These are phyloP conservation scores for Mortierella sp. DNA, from an alignment of 371 early-diverging fungal species.

Conservation along the genomic window DNA sequence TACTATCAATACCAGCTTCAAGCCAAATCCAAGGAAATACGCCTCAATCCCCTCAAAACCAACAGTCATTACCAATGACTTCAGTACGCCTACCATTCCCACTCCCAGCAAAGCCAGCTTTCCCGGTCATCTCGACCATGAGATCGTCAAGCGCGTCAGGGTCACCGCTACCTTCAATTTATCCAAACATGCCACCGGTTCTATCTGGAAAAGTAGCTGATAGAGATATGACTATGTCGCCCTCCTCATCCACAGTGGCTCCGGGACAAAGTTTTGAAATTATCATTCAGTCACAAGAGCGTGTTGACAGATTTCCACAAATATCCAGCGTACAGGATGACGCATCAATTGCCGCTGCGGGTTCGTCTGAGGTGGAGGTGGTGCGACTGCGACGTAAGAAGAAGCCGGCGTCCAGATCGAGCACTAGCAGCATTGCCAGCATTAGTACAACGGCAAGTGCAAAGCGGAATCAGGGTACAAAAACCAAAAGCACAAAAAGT, in stretches of 20 bases:
- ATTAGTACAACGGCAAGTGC: conserved; percentile 24
- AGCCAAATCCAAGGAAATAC: not conserved
- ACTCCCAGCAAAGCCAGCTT: conserved; percentile 46
- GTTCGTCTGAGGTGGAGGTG: conserved; percentile 35
- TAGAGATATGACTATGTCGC: not conserved
- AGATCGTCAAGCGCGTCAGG: conserved; percentile 21
- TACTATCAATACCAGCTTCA: not conserved
- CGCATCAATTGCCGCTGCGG: not conserved
- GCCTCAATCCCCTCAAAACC: not conserved
- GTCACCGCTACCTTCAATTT: conserved; percentile 21
- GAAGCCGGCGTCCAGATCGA: conserved; percentile 35
- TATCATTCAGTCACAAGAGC: not conserved
- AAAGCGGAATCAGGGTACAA: conserved; percentile 12
- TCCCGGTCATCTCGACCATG: conserved; percentile 34
- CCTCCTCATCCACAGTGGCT: not conserved
- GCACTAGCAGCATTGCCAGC: conserved; percentile 34
- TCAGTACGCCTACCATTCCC: conserved; percentile 38
- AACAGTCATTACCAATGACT: not conserved
- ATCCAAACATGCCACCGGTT: conserved; percentile 16
- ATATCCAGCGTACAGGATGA: conserved; percentile 25
- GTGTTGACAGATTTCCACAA: conserved; percentile 44
- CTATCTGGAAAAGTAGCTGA: conserved; percentile 9
- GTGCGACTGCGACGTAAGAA: conserved; percentile 51
- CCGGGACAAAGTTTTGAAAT: not conserved
- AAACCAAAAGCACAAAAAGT: not conserved